Evolutionary conservation across 305 asterid species (phyloP).

Genomic region (Andrographis paniculata): DNA sequence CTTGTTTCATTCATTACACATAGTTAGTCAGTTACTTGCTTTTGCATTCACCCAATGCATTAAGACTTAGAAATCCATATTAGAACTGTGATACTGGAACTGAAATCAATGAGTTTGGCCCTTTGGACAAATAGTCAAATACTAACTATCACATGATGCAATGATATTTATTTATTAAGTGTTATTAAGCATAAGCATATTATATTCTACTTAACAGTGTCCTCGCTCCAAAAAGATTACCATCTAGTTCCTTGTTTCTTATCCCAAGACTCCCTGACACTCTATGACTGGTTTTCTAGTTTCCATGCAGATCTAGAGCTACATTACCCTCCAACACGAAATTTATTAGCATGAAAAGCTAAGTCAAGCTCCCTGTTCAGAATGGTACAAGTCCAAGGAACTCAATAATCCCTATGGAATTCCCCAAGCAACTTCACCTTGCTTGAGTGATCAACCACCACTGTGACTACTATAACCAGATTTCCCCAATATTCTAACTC

Average conservation of each 20-base stretch:
- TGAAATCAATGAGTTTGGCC: too few relatives aligned
- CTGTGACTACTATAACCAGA: background rate
- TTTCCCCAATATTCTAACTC: background rate
- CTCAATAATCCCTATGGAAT: background rate
- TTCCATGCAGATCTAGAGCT: background rate
- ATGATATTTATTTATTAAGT: too few relatives aligned
- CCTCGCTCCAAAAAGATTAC: background rate
- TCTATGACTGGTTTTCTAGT: background rate
- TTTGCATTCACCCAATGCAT: too few relatives aligned
- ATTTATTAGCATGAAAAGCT: background rate
- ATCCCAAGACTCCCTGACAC: background rate
- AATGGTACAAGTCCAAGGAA: background rate
- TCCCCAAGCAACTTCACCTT: background rate
- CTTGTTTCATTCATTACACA: too few relatives aligned
- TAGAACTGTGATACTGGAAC: too few relatives aligned
- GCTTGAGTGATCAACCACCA: slow-evolving; percentile 1
- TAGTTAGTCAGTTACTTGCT: too few relatives aligned
- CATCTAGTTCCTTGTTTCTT: background rate
- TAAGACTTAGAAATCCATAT: too few relatives aligned
- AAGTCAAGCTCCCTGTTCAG: background rate
- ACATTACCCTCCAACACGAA: background rate
- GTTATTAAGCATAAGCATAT: too few relatives aligned
- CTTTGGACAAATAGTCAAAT: too few relatives aligned
- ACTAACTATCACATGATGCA: too few relatives aligned
- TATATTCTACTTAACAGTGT: too few relatives aligned